Conservation (phyloP, 2,329 filamentous ascomycete genomes). For the Hortaea werneckii region DNA sequence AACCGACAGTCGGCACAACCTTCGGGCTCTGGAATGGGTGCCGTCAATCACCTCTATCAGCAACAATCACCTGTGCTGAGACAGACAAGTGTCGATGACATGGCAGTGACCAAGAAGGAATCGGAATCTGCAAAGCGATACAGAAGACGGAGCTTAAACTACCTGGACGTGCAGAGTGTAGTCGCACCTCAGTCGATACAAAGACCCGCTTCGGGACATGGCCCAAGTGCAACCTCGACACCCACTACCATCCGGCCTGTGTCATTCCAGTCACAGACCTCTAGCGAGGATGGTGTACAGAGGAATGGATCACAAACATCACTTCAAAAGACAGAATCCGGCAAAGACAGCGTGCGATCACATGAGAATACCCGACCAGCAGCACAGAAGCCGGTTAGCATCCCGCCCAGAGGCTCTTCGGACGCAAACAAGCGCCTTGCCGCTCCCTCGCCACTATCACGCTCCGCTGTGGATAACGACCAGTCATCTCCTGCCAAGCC, state of each 20-base stretch:
- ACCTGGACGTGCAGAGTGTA: slow-evolving; percentile 36
- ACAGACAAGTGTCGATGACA: slow-evolving; percentile 55
- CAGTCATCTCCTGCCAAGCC: slow-evolving; percentile 17
- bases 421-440: slow-evolving; percentile 32
- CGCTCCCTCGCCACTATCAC: slow-evolving; percentile 38
- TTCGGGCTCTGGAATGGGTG: slow-evolving; percentile 46
- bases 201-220: slow-evolving; percentile 18
- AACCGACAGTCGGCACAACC: slow-evolving; percentile 33
- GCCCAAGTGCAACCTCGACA: slow-evolving; percentile 17
- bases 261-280: slow-evolving; percentile 21
- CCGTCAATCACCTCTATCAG: slow-evolving; percentile 44
- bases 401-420: slow-evolving; percentile 27
- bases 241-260: slow-evolving; percentile 24
- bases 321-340: slow-evolving; percentile 5
- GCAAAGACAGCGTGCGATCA: slow-evolving; percentile 1
- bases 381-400: slow-evolving; percentile 12
- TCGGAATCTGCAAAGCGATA: slow-evolving; percentile 65
- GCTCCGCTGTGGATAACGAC: slow-evolving; percentile 30
- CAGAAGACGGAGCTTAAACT: slow-evolving; percentile 73
- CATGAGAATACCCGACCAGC: slow-evolving; percentile 12
- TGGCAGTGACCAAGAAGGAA: slow-evolving; percentile 48
- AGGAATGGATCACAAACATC: slow-evolving; percentile 9
- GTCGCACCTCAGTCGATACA: slow-evolving; percentile 5
- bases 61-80: slow-evolving; percentile 15
- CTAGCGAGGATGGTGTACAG: slow-evolving; percentile 25